Percentiles rank a stretch among this genome's conserved stretches.
Conservation (phyloP, 352 stramenopile genomes). For the Phytopythium sindhum region DNA sequence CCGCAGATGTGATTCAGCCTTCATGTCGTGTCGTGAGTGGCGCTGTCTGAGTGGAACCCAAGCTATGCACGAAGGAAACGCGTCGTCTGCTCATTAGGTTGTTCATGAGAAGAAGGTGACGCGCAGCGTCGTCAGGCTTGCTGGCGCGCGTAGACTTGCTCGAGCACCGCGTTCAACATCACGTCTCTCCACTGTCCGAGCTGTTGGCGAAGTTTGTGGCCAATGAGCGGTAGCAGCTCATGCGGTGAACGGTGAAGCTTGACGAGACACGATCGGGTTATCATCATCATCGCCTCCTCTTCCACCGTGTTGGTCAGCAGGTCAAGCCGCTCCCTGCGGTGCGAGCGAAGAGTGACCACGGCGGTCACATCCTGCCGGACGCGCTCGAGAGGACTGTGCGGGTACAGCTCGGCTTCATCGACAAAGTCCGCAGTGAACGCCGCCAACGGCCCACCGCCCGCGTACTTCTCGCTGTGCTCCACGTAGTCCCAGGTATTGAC, state of each 20-base stretch:
- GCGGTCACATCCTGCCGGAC: conserved; percentile 32
- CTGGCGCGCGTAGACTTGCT: conserved; percentile 9
- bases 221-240: conserved; percentile 14
- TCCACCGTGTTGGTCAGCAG: conserved; percentile 1
- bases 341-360: conserved; percentile 18
- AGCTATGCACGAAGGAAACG: too few species aligned
- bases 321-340: conserved; percentile 12
- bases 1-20: too few species aligned
- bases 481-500: conserved; percentile 29
- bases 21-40: too few species aligned
- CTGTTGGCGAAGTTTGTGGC: conserved; percentile 33
- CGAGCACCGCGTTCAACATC: conserved; percentile 36
- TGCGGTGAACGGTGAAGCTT: conserved; percentile 21
- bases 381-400: conserved; percentile 23
- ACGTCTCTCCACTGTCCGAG: conserved; percentile 40
- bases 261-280: conserved; percentile 22
- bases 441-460: conserved; percentile 15
- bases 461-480: conserved; percentile 16
- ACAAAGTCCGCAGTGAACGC: conserved; percentile 32
- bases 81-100: too few species aligned
- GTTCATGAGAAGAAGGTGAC: too few species aligned
- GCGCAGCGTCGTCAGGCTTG: too few species aligned
- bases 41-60: too few species aligned
- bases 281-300: conserved; percentile 24
- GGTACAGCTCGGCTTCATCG: conserved; percentile 33